phyloP scores from a whole-genome alignment of 495 filamentous ascomycete species.

The Cairneyella variabilis region DNA sequence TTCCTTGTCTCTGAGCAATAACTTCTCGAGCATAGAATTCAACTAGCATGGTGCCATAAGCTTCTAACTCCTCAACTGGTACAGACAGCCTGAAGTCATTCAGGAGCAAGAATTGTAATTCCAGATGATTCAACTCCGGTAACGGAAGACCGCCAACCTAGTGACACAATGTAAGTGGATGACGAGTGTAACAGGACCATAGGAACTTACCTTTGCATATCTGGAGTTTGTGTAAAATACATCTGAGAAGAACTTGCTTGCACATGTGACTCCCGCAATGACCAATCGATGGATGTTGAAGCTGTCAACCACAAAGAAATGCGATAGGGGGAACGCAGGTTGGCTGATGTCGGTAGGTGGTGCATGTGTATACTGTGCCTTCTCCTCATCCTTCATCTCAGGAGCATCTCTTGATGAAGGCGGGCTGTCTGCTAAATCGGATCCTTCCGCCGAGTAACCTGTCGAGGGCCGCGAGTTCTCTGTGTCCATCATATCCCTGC shows the following conservation, averaged over 20 bases:
- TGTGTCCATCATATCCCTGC: conserved; percentile 6
- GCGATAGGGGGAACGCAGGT: conserved; percentile 38
- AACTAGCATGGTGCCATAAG: conserved; percentile 97
- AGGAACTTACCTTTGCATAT: conserved; percentile 85
- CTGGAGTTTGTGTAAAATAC: conserved; percentile 99
- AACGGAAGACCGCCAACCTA: conserved; percentile 96
- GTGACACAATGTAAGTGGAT: neutral
- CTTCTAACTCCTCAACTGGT: conserved; percentile 91
- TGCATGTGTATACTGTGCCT: conserved; percentile 27
- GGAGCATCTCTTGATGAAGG: conserved; percentile 17
- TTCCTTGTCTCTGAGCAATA: conserved; percentile 50
- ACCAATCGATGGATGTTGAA: conserved; percentile 98
- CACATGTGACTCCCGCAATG: conserved; percentile 96
- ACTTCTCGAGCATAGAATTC: conserved; percentile 97
- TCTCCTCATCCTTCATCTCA: conserved; percentile 17
- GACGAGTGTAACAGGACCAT: neutral
- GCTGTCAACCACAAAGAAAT: conserved; percentile 97
- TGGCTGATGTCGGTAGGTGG: conserved; percentile 25
- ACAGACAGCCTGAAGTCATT: conserved; percentile 97
- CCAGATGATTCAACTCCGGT: conserved; percentile 93
- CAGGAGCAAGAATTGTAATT: conserved; percentile 91
- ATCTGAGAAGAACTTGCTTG: conserved; percentile 99
- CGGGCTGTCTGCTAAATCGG: conserved; percentile 26
- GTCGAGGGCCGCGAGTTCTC: conserved; percentile 23
- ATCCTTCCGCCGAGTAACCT: conserved; percentile 24